These are phyloP conservation scores for Adansonia digitata DNA, from an alignment of 345 rosid genomes.

Conservation along the genomic window DNA sequence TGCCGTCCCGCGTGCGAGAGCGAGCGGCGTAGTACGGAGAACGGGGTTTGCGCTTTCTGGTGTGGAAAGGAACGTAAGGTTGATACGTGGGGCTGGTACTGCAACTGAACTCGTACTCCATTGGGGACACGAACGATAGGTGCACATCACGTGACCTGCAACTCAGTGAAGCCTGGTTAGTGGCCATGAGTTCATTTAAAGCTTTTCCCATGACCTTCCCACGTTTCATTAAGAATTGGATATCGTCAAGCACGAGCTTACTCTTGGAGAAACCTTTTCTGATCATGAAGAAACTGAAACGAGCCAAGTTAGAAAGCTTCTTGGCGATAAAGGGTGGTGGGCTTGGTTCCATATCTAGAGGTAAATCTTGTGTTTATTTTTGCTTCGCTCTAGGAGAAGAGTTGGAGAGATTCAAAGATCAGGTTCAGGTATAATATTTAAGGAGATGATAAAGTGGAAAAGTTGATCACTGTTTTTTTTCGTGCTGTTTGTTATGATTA, in stretches of 20 bases:
- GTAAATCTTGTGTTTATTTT: no score
- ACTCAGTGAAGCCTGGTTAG: background rate
- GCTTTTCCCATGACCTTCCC: conserved; percentile 10
- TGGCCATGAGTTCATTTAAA: conserved; percentile 1
- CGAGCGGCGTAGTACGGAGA: background rate
- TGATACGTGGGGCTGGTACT: background rate
- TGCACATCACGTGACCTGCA: background rate
- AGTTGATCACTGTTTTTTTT: background rate
- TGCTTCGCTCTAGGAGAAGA: background rate
- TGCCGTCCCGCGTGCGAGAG: background rate
- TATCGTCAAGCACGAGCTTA: conserved; percentile 8
- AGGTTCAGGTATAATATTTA: conserved; percentile 2
- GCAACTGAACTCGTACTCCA: conserved; percentile 17
- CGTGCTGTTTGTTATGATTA: background rate
- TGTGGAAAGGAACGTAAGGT: background rate
- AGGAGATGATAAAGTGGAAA: background rate
- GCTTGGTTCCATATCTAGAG: conserved; percentile 8
- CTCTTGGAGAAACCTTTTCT: conserved; percentile 13
- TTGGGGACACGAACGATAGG: background rate
- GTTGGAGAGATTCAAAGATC: background rate
- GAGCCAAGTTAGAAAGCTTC: conserved; percentile 7
- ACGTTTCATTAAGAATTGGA: conserved; percentile 9
- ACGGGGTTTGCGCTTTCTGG: background rate
- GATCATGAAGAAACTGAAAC: conserved; percentile 2
- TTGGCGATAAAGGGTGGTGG: conserved; percentile 6